These are phyloP conservation scores for Gautieria morchelliformis DNA, from an alignment of 768 basidiomycete genomes.

Conservation along the genomic window DNA sequence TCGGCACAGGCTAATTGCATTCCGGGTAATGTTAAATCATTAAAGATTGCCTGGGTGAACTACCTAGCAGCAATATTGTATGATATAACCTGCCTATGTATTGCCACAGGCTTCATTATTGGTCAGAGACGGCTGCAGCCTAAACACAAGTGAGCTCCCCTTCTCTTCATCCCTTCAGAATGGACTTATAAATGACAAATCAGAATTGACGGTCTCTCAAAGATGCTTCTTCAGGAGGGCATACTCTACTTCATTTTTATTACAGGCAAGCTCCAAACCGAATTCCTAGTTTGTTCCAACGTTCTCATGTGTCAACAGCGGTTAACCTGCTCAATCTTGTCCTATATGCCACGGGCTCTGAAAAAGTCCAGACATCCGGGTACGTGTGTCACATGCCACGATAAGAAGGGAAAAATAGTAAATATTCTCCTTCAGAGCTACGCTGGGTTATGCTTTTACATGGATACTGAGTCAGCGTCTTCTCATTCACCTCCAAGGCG, in stretches of 20 bases:
- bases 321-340: slow-evolving; percentile 5
- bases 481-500: slow-evolving; percentile 48
- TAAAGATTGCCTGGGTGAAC: slow-evolving; percentile 5
- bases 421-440: slow-evolving; percentile 28
- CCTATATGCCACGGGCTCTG: not conserved
- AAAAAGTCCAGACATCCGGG: slow-evolving; percentile 2
- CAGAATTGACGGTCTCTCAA: slow-evolving; percentile 3
- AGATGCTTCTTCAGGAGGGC: slow-evolving; percentile 5
- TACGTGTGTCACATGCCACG: not conserved
- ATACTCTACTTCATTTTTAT: slow-evolving; percentile 5
- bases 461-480: slow-evolving; percentile 58
- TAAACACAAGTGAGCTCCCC: not conserved
- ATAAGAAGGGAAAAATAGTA: slow-evolving; percentile 15
- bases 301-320: not conserved
- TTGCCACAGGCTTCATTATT: slow-evolving; percentile 1
- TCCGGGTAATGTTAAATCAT: not conserved
- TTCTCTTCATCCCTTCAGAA: not conserved
- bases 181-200: not conserved
- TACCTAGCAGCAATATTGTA: slow-evolving; percentile 7
- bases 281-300: not conserved
- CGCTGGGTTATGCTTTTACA: slow-evolving; percentile 43
- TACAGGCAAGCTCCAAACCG: not conserved
- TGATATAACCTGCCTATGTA: not conserved
- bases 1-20: slow-evolving; percentile 1
- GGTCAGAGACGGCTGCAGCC: not conserved